A percentile compares a stretch with the other conserved stretches of the same genome.
phyloP scores from a whole-genome alignment of 2,329 filamentous ascomycete genomes.

The Rhytidhysteron rufulum region DNA sequence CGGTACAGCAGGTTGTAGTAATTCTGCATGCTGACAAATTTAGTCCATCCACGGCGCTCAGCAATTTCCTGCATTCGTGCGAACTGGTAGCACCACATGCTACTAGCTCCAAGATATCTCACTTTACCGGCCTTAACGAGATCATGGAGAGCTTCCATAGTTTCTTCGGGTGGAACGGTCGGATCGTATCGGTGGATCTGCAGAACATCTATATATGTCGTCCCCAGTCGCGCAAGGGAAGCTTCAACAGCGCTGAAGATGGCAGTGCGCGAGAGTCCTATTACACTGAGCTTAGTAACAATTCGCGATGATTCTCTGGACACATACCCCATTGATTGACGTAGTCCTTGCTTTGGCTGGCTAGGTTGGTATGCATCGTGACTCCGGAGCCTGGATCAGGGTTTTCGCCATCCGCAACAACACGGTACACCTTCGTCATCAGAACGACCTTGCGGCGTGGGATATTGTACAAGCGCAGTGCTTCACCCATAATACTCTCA shows the following conservation, averaged over 20 bases:
- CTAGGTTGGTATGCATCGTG: slow-evolving; percentile 15
- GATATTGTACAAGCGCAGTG: slow-evolving; percentile 58
- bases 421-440: slow-evolving; percentile 55
- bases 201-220: slow-evolving; percentile 53
- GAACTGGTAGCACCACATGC: slow-evolving; percentile 33
- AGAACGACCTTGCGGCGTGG: slow-evolving; percentile 60
- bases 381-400: slow-evolving; percentile 25
- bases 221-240: slow-evolving; percentile 5
- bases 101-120: slow-evolving; percentile 16
- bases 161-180: slow-evolving; percentile 49
- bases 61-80: slow-evolving; percentile 39
- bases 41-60: slow-evolving; percentile 40
- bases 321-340: slow-evolving; percentile 13
- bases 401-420: slow-evolving; percentile 25
- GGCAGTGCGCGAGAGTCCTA: slow-evolving; percentile 31
- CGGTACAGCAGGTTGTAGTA: slow-evolving; percentile 44
- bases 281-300: no score
- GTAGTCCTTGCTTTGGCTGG: slow-evolving; percentile 31
- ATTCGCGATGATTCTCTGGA: no score
- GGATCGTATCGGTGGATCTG: slow-evolving; percentile 56
- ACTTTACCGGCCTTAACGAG: slow-evolving; percentile 51
- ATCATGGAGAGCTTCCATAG: slow-evolving; percentile 54
- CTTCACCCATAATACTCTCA: slow-evolving; percentile 61
- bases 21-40: slow-evolving; percentile 46
- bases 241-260: slow-evolving; percentile 36